These are phyloP conservation scores for Dothideomycetes sp. DNA, from an alignment of 2,329 filamentous ascomycete genomes.

Conservation along the genomic window DNA sequence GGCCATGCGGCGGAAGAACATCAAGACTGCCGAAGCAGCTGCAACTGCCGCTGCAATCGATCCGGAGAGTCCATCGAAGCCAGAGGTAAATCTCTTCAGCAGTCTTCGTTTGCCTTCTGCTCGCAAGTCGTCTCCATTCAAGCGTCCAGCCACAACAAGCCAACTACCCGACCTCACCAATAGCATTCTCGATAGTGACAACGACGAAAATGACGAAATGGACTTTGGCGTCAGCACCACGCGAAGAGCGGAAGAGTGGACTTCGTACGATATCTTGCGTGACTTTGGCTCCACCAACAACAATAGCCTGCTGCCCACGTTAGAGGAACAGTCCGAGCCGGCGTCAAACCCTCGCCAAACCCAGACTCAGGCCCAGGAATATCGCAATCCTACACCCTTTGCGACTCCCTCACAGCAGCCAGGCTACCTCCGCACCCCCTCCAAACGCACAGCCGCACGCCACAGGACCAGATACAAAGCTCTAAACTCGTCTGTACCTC, in stretches of 20 bases:
- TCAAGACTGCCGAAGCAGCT: too few species aligned
- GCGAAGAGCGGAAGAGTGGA: conserved; percentile 25
- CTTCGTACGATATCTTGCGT: conserved; percentile 23
- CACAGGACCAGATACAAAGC: conserved; percentile 15
- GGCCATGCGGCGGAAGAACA: conserved; percentile 19
- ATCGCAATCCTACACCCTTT: too few species aligned
- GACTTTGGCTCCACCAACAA: conserved; percentile 14
- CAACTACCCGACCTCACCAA: neutral
- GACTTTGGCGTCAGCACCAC: conserved; percentile 15
- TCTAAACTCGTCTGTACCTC: neutral
- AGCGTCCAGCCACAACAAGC: neutral
- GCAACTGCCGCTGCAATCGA: too few species aligned
- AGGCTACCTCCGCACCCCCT: conserved; percentile 37
- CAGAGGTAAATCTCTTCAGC: conserved; percentile 7
- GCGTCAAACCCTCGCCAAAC: neutral
- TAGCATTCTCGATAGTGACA: neutral
- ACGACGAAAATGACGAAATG: conserved; percentile 3
- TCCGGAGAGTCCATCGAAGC: conserved; percentile 8
- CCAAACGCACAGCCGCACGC: conserved; percentile 27
- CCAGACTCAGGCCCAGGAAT: too few species aligned
- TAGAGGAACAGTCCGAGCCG: too few species aligned
- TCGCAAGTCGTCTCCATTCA: conserved; percentile 9
- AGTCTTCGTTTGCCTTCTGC: conserved; percentile 8
- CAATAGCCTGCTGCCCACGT: neutral
- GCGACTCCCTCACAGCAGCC: conserved; percentile 16